A percentile compares a stretch with the other conserved stretches of the same genome.
phyloP scores from a whole-genome alignment of 345 rosid genomes.

The Odontarrhena argentea region DNA sequence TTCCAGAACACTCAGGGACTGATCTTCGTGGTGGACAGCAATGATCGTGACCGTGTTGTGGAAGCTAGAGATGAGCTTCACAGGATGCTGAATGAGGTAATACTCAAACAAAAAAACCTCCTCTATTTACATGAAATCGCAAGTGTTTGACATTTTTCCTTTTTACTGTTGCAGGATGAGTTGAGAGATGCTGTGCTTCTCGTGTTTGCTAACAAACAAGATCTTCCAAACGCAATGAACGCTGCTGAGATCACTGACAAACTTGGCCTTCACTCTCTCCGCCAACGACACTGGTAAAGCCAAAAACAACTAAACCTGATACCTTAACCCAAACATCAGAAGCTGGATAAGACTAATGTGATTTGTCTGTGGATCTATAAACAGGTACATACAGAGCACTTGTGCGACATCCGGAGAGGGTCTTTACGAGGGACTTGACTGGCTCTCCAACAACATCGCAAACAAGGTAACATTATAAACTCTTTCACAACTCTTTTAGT shows the following conservation, averaged over 20 bases:
- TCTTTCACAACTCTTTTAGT: neutral
- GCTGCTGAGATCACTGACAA: too few relatives aligned
- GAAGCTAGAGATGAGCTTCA: conserved; percentile 80
- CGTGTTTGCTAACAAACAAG: conserved; percentile 74
- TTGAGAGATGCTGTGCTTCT: conserved; percentile 74
- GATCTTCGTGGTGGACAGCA: conserved; percentile 80
- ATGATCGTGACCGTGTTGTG: conserved; percentile 73
- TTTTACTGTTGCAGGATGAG: conserved; percentile 54
- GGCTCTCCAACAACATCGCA: conserved; percentile 95
- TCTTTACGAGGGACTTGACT: conserved; percentile 86
- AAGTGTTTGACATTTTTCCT: neutral
- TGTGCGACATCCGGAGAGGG: conserved; percentile 98
- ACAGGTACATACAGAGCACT: conserved; percentile 96
- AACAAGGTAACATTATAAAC: conserved; percentile 59
- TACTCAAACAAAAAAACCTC: neutral
- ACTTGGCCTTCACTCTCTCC: too few relatives aligned
- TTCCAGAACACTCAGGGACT: conserved; percentile 76
- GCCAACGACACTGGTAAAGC: conserved; percentile 41
- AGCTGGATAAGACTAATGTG: conserved; percentile 3
- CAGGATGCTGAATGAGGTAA: conserved; percentile 75
- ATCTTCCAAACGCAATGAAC: conserved; percentile 73
- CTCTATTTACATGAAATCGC: neutral
- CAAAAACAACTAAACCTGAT: neutral
- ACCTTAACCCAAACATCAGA: neutral
- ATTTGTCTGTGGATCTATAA: neutral